Percentiles rank a stretch among this genome's conserved stretches.
These are phyloP conservation scores for Lachnellula suecica DNA, from an alignment of 2,329 filamentous ascomycete genomes.

Conservation along the genomic window DNA sequence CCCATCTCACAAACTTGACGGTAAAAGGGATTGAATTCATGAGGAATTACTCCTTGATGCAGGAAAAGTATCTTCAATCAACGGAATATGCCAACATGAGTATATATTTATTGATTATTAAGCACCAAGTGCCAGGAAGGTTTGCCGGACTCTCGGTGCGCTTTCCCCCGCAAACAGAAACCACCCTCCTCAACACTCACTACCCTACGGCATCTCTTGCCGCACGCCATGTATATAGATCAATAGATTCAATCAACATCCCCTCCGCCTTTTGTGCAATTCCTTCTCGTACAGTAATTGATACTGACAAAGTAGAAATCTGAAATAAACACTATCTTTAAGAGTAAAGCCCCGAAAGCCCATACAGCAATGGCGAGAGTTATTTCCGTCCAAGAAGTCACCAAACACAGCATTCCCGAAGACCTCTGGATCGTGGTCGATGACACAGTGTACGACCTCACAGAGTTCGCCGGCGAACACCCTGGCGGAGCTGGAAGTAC, in stretches of 20 bases:
- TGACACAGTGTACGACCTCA: slow-evolving; percentile 66
- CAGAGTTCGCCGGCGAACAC: slow-evolving; percentile 63
- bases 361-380: slow-evolving; percentile 18
- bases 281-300: no score
- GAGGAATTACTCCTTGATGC: not conserved
- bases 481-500: slow-evolving; percentile 57
- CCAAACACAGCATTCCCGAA: slow-evolving; percentile 45
- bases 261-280: no score
- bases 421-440: slow-evolving; percentile 70
- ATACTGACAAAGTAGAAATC: no score
- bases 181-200: not conserved
- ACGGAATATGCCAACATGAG: no score
- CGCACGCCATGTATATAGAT: slow-evolving; percentile 14
- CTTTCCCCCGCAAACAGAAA: not conserved
- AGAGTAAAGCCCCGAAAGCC: no score
- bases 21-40: not conserved
- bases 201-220: slow-evolving; percentile 4
- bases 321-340: no score
- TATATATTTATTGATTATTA: not conserved
- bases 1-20: not conserved
- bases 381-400: slow-evolving; percentile 44
- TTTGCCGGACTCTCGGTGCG: not conserved
- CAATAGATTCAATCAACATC: not conserved
- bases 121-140: no score
- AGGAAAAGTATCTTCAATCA: no score